Percentiles rank a stretch among this genome's conserved stretches.
Evolutionary conservation across 2,329 filamentous ascomycete genomes (phyloP).

Genomic region (Lachnellula occidentalis): DNA sequence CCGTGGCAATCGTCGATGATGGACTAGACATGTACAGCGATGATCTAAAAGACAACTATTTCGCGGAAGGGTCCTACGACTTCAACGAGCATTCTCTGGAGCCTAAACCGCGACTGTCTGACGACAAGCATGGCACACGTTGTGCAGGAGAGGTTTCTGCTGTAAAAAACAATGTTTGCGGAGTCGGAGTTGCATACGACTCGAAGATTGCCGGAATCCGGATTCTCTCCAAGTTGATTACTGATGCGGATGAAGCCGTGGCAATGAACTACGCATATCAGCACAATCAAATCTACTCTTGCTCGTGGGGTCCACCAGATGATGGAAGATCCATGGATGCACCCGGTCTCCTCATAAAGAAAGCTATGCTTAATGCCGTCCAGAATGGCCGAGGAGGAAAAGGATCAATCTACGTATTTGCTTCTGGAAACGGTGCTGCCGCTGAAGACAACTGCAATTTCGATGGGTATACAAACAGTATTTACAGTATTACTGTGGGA

Average conservation of each 20-base stretch:
- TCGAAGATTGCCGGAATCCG: slow-evolving; percentile 86
- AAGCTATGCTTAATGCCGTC: slow-evolving; percentile 86
- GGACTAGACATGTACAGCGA: slow-evolving; percentile 93
- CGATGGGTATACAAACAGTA: slow-evolving; percentile 98
- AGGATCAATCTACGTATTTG: slow-evolving; percentile 94
- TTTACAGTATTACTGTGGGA: slow-evolving; percentile 96
- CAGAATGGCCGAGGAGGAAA: slow-evolving; percentile 79
- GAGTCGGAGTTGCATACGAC: slow-evolving; percentile 92
- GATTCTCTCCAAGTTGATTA: slow-evolving; percentile 86
- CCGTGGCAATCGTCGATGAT: slow-evolving; percentile 92
- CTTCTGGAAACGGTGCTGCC: slow-evolving; percentile 85
- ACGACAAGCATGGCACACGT: slow-evolving; percentile 87
- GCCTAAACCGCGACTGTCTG: slow-evolving; percentile 73
- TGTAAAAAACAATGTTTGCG: slow-evolving; percentile 87
- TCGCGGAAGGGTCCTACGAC: slow-evolving; percentile 85
- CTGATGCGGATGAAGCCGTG: slow-evolving; percentile 84
- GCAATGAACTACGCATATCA: slow-evolving; percentile 91
- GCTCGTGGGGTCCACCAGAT: slow-evolving; percentile 95
- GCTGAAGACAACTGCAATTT: slow-evolving; percentile 97
- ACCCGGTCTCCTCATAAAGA: slow-evolving; percentile 79
- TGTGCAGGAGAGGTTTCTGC: slow-evolving; percentile 94
- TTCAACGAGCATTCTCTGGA: slow-evolving; percentile 83
- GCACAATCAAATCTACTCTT: slow-evolving; percentile 94
- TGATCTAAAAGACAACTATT: slow-evolving; percentile 91
- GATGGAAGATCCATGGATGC: slow-evolving; percentile 92